phyloP scores from a whole-genome alignment of 129 eudicot species.

The Tagetes patula region DNA sequence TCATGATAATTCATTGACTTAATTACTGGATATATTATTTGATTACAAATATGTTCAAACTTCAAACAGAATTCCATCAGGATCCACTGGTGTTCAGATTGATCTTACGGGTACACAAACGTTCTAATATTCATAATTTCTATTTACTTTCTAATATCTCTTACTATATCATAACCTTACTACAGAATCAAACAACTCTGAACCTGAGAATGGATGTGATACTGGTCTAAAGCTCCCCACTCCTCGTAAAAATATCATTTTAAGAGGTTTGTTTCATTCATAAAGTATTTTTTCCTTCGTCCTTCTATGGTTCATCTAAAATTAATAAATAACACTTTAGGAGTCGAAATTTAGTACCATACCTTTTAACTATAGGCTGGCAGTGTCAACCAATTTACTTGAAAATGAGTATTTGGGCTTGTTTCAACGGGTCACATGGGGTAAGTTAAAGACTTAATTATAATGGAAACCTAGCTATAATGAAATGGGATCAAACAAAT shows the following conservation, averaged over 20 bases:
- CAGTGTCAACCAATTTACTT: background rate
- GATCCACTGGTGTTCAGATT: constrained; percentile 48
- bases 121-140: background rate
- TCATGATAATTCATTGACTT: constrained; percentile 17
- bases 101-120: constrained; percentile 52
- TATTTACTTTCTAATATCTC: background rate
- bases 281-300: background rate
- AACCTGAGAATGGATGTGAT: constrained; percentile 37
- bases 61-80: constrained; percentile 47
- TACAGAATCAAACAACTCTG: constrained; percentile 50
- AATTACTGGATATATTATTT: constrained; percentile 9
- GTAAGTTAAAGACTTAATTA: background rate
- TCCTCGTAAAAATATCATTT: constrained; percentile 44
- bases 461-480: too few species aligned
- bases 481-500: too few species aligned
- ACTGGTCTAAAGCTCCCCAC: constrained; percentile 41
- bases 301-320: background rate
- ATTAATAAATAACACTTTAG: background rate
- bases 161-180: background rate
- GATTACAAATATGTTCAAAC: constrained; percentile 26
- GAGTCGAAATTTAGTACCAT: background rate
- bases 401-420: background rate
- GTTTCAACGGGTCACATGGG: background rate
- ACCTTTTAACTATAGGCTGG: background rate
- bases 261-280: constrained; percentile 52